Percentiles rank a stretch among this genome's conserved stretches.
Evolutionary conservation across 805 yeast genomes (phyloP).

Genomic region (Cyberlindnera xylosilytica): DNA sequence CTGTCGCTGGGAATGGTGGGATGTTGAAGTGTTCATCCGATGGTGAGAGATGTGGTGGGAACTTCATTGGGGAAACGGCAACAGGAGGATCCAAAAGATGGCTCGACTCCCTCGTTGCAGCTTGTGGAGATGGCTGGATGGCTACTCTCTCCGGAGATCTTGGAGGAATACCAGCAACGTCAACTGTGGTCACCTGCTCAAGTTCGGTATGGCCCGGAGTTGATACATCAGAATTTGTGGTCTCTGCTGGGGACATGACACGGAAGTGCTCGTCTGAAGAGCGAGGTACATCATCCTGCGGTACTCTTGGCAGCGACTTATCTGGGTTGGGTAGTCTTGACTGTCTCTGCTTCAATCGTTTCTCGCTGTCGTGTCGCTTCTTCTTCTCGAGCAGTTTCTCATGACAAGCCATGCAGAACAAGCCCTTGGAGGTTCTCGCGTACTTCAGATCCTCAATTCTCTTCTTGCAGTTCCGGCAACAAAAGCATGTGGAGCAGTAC

Average conservation of each 20-base stretch:
- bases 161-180: conserved; percentile 14
- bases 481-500: conserved; percentile 86
- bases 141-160: conserved; percentile 25
- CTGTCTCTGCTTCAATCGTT: conserved; percentile 17
- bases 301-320: conserved; percentile 25
- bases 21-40: background rate
- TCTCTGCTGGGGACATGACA: conserved; percentile 16
- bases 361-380: conserved; percentile 51
- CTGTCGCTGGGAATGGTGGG: background rate
- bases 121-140: background rate
- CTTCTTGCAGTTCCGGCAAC: conserved; percentile 82
- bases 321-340: conserved; percentile 13
- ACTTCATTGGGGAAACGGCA: conserved; percentile 19
- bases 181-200: conserved; percentile 3
- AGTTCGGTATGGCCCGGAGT: conserved; percentile 14
- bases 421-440: conserved; percentile 89
- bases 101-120: background rate
- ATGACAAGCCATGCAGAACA: conserved; percentile 92
- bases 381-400: conserved; percentile 75
- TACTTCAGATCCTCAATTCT: conserved; percentile 86
- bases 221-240: conserved; percentile 20
- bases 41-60: conserved; percentile 14
- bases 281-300: conserved; percentile 9
- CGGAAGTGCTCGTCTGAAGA: conserved; percentile 14
- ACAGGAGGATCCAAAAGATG: conserved; percentile 20